Evolutionary conservation across 176 grass and related monocot species (phyloP).

Genomic region (Typha latifolia): DNA sequence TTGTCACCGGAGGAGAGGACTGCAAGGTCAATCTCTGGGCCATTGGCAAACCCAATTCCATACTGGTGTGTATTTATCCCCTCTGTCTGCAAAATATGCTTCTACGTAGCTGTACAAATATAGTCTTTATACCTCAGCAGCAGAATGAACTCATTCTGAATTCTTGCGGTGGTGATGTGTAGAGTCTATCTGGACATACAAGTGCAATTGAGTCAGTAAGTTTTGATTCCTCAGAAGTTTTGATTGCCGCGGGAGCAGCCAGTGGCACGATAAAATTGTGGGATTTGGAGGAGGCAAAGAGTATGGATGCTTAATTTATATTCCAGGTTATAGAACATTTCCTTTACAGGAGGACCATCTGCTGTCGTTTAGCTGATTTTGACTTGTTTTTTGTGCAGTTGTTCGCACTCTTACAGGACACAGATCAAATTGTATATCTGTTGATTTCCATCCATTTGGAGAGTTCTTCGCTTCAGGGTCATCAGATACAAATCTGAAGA

Average conservation of each 20-base stretch:
- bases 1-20: conserved; percentile 91
- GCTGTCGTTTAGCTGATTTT: conserved; percentile 8
- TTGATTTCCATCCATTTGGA: conserved; percentile 97
- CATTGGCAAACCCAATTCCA: conserved; percentile 95
- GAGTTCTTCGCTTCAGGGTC: conserved; percentile 96
- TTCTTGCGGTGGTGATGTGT: conserved; percentile 15
- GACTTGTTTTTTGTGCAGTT: conserved; percentile 43
- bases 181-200: conserved; percentile 89
- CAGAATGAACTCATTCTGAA: not conserved
- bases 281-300: conserved; percentile 92
- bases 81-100: not conserved
- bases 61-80: conserved; percentile 41
- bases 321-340: conserved; percentile 1
- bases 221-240: conserved; percentile 86
- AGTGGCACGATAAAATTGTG: conserved; percentile 89
- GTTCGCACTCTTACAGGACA: conserved; percentile 85
- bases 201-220: conserved; percentile 83
- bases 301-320: conserved; percentile 32
- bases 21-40: conserved; percentile 94
- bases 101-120: not conserved
- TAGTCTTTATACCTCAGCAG: not conserved
- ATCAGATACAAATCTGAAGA: conserved; percentile 90
- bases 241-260: conserved; percentile 88
- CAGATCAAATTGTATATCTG: conserved; percentile 81
- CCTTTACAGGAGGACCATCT: not conserved